A percentile compares a stretch with the other conserved stretches of the same genome.
Conservation (phyloP, 352 stramenopile genomes). For the Pythium aristosporum region DNA sequence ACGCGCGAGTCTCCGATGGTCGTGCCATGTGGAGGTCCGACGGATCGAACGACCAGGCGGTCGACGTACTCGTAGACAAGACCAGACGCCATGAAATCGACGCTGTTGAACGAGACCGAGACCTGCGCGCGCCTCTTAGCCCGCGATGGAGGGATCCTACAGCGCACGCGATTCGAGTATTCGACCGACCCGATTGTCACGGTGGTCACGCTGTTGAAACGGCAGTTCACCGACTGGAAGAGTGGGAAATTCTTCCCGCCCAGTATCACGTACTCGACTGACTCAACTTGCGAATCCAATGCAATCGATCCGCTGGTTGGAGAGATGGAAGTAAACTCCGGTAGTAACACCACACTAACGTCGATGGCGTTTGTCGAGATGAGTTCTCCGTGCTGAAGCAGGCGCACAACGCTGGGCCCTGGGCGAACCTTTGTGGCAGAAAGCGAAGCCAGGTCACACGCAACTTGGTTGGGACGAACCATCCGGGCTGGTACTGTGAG, state of each 20-base stretch:
- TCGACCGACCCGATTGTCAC: slow-evolving; percentile 36
- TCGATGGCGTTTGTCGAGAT: slow-evolving; percentile 12
- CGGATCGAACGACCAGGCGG: slow-evolving; percentile 29
- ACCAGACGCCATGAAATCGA: slow-evolving; percentile 44
- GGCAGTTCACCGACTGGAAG: slow-evolving; percentile 31
- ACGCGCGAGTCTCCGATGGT: slow-evolving; percentile 61
- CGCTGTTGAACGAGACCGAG: slow-evolving; percentile 63
- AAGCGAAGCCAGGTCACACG: slow-evolving; percentile 10
- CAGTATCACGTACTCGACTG: slow-evolving; percentile 12
- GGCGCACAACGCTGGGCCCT: neutral
- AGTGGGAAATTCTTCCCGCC: slow-evolving; percentile 47
- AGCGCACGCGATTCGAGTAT: slow-evolving; percentile 36
- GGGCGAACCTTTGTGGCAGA: neutral
- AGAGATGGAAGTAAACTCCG: slow-evolving; percentile 25
- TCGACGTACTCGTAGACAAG: slow-evolving; percentile 40
- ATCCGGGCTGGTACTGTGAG: slow-evolving; percentile 15
- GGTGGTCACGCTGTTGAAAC: slow-evolving; percentile 13
- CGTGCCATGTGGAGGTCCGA: slow-evolving; percentile 49
- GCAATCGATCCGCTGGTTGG: slow-evolving; percentile 11
- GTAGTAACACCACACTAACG: slow-evolving; percentile 13
- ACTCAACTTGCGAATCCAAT: neutral
- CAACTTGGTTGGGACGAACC: neutral
- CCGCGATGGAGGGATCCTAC: slow-evolving; percentile 36
- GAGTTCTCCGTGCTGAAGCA: slow-evolving; percentile 10
- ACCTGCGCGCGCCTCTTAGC: slow-evolving; percentile 29